Evolutionary conservation across 108 stramenopile species (phyloP), one percentile per base, ranked within the genome.

Genomic region (Cyclotella distinguenda): DNA sequence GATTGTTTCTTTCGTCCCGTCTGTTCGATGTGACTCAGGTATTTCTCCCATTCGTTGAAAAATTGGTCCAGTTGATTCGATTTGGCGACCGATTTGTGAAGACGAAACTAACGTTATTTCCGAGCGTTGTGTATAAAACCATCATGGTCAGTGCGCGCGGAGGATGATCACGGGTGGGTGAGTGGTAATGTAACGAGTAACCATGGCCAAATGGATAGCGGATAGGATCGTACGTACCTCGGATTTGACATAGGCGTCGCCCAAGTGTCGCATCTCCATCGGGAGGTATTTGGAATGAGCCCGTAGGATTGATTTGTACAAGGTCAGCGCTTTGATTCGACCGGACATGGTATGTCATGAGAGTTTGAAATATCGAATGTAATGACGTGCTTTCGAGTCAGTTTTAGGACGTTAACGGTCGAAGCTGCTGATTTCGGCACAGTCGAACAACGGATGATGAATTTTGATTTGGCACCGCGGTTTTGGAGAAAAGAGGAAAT

Each of bases 171-270:
- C 18, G 21, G 55, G 18, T n/a, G 36, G 11, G 15, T 18, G 21
- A n/a, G 26, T 47, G 16, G 15, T 16, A 18, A 16, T 16, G 10
- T 16, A 47, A 18, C 46, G 6, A 6, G 16, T 6, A 18, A 18
- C 16, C 10, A 16, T 10, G 8, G 38, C 8, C 10, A 33, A 4
- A 23, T n/a, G 12, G 2, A 22, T 19, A 1, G 21, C 6, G 28
- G 33, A 19, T 13, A 5, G 21, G 54, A n/a, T 34, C 1, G 38
- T 9, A 26, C 70, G 62, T 34, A 71, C 70, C 70, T 90, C 89
- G 8, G 84, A 72, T 53, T 85, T 82, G 18, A 90, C 85, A 45
- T 90, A 90, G 1, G 81, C 61, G 68, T 90, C 89, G 13, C 89
- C 89, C 8, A 90, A 58, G 27, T 56, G 44, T 40, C 60, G 70